These are phyloP conservation scores for Dioscorea zingiberensis DNA, from an alignment of 106 monocot species.

Conservation along the genomic window DNA sequence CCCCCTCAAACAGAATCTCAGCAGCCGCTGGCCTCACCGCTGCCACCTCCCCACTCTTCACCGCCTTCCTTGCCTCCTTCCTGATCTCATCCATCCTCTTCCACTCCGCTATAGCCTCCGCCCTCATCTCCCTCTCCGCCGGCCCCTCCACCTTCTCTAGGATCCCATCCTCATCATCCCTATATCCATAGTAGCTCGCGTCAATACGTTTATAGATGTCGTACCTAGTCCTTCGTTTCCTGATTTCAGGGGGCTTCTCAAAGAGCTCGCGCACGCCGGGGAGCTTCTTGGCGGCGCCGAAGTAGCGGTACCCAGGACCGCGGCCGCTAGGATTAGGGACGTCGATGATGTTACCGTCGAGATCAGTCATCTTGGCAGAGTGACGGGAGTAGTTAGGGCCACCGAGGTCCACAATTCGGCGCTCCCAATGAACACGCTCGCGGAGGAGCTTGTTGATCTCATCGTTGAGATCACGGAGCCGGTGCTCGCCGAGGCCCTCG, in stretches of 20 bases:
- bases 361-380: conserved; percentile 82
- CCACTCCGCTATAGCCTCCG: conserved; percentile 52
- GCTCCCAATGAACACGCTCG: conserved; percentile 87
- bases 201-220: conserved; percentile 94
- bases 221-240: conserved; percentile 65
- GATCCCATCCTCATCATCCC: conserved; percentile 95
- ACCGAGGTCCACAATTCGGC: conserved; percentile 82
- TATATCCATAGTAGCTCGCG: conserved; percentile 91
- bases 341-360: conserved; percentile 88
- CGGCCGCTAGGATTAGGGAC: conserved; percentile 91
- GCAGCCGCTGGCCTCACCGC: conserved; percentile 35
- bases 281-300: conserved; percentile 95
- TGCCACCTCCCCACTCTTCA: conserved; percentile 81
- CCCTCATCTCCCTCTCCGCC: conserved; percentile 63
- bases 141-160: conserved; percentile 75
- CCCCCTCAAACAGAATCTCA: conserved; percentile 80
- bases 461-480: conserved; percentile 91
- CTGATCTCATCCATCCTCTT: conserved; percentile 56
- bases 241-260: conserved; percentile 92
- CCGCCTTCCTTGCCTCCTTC: conserved; percentile 71
- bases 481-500: conserved; percentile 93
- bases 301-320: conserved; percentile 94
- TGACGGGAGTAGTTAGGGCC: conserved; percentile 60
- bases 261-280: conserved; percentile 95
- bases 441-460: conserved; percentile 98